Evolutionary conservation across 2,329 filamentous ascomycete species (phyloP).

Genomic region (Penicillium sp.): DNA sequence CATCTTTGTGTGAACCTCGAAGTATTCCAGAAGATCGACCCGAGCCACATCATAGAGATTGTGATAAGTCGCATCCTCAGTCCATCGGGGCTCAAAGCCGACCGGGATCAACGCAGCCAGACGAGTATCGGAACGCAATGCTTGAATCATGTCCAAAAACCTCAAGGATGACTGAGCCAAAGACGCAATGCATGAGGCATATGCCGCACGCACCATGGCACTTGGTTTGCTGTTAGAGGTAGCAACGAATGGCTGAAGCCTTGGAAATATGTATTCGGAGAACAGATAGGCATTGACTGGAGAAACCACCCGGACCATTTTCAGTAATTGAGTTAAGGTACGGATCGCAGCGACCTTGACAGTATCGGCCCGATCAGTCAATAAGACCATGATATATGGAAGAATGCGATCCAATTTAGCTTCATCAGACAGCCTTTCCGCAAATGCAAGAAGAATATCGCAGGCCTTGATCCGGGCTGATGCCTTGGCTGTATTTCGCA

Average conservation of each 20-base stretch:
- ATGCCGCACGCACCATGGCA: slow-evolving; percentile 78
- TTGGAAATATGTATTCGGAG: slow-evolving; percentile 63
- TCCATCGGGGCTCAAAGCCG: slow-evolving; percentile 66
- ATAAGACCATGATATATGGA: slow-evolving; percentile 79
- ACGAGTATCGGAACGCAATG: slow-evolving; percentile 77
- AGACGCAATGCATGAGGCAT: slow-evolving; percentile 87
- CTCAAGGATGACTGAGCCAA: slow-evolving; percentile 79
- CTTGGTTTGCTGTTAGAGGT: slow-evolving; percentile 56
- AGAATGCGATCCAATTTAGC: slow-evolving; percentile 91
- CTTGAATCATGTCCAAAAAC: slow-evolving; percentile 88
- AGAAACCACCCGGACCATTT: slow-evolving; percentile 84
- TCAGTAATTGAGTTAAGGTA: slow-evolving; percentile 82
- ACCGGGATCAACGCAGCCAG: slow-evolving; percentile 75
- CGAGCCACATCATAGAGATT: slow-evolving; percentile 86
- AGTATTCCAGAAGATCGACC: slow-evolving; percentile 74
- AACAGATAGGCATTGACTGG: slow-evolving; percentile 67
- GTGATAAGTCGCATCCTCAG: slow-evolving; percentile 68
- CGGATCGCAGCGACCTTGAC: slow-evolving; percentile 83
- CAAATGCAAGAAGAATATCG: slow-evolving; percentile 86
- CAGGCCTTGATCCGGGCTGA: slow-evolving; percentile 86
- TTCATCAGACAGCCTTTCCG: slow-evolving; percentile 88
- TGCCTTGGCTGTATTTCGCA: slow-evolving; percentile 84
- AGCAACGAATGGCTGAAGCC: slow-evolving; percentile 57
- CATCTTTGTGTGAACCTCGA: slow-evolving; percentile 84
- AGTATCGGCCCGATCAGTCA: slow-evolving; percentile 78